phyloP scores from a whole-genome alignment of 140 eudicot species.

The Senecio squalidus region DNA sequence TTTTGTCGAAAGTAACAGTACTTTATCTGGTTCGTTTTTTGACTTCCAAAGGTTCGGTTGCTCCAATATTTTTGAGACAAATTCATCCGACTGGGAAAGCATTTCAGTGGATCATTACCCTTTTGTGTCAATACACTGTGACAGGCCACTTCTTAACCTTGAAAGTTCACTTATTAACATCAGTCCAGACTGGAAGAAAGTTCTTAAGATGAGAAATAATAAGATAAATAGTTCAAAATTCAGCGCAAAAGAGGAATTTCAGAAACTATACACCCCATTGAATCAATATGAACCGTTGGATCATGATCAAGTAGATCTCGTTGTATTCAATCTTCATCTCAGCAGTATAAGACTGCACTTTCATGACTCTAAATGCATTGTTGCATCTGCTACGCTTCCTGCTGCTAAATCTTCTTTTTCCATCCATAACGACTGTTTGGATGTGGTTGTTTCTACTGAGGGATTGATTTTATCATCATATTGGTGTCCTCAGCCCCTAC shows the following conservation, averaged over 20 bases:
- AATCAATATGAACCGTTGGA: conserved; percentile 14
- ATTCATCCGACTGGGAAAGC: conserved; percentile 47
- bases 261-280: conserved; percentile 19
- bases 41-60: conserved; percentile 49
- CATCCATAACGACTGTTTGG: conserved; percentile 40
- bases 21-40: conserved; percentile 32
- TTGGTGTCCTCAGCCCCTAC: conserved; percentile 50
- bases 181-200: conserved; percentile 51
- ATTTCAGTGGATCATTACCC: conserved; percentile 56
- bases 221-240: conserved; percentile 25
- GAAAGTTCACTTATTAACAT: conserved; percentile 38
- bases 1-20: conserved; percentile 21
- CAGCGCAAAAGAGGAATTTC: conserved; percentile 28
- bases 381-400: conserved; percentile 57
- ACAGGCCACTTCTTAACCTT: conserved; percentile 36
- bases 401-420: conserved; percentile 43
- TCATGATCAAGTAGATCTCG: conserved; percentile 10
- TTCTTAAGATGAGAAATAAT: conserved; percentile 28
- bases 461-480: conserved; percentile 63
- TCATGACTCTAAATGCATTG: conserved; percentile 72
- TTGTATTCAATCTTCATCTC: conserved; percentile 36
- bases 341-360: conserved; percentile 54
- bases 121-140: conserved; percentile 45
- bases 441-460: conserved; percentile 57
- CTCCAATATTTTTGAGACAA: conserved; percentile 40